phyloP scores from a whole-genome alignment of 371 early-diverging fungal species.

The Paraphysoderma sedebokerense region DNA sequence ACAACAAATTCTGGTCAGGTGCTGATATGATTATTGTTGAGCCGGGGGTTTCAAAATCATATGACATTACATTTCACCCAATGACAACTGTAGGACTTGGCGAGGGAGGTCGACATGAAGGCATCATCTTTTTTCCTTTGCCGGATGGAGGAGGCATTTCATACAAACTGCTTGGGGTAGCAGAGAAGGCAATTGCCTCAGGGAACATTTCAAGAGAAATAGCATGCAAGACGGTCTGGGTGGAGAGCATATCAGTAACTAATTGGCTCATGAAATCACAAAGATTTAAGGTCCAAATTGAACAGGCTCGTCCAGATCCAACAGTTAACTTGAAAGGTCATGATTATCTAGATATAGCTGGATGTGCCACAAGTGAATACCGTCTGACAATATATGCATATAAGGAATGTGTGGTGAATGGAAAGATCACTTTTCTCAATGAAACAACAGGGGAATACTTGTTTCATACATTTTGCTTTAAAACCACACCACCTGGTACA shows the following conservation, averaged over 20 bases:
- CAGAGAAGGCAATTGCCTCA: conserved; percentile 23
- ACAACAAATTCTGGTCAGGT: conserved; percentile 28
- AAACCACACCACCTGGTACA: conserved; percentile 25
- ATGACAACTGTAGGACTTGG: conserved; percentile 17
- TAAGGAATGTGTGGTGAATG: conserved; percentile 23
- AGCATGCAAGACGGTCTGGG: conserved; percentile 25
- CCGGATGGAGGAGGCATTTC: conserved; percentile 31
- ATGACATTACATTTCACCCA: conserved; percentile 26
- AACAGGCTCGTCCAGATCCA: conserved; percentile 25
- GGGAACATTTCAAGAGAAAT: conserved; percentile 24
- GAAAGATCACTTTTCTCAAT: conserved; percentile 28
- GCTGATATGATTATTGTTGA: conserved; percentile 25
- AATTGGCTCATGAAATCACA: conserved; percentile 32
- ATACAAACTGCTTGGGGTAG: conserved; percentile 25
- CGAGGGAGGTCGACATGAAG: conserved; percentile 29
- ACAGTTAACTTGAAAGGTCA: conserved; percentile 24
- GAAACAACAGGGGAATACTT: conserved; percentile 28
- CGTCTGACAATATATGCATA: conserved; percentile 28
- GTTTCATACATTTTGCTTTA: conserved; percentile 22
- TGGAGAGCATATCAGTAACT: conserved; percentile 17
- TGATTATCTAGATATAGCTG: conserved; percentile 29
- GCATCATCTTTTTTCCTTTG: conserved; percentile 31
- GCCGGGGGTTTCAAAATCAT: conserved; percentile 19
- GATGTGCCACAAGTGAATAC: conserved; percentile 20
- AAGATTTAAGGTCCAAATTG: conserved; percentile 19